Conservation (phyloP, 78 protist genomes). For the Dictyostelium capitatum region DNA sequence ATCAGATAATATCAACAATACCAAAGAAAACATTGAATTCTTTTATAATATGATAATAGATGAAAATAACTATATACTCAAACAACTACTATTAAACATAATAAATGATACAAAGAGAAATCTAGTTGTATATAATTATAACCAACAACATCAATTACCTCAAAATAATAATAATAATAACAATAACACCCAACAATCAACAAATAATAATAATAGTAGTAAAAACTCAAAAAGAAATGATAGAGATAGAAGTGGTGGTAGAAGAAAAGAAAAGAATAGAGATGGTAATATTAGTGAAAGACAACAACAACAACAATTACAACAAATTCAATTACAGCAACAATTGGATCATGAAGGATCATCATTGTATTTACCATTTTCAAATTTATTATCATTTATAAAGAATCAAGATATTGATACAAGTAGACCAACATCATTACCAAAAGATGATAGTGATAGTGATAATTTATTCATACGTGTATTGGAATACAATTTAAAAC, state of each 20-base stretch:
- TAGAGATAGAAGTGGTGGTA: constrained; percentile 2
- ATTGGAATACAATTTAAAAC: constrained; percentile 18
- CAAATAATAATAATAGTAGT: too few species aligned
- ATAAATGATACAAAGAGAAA: constrained; percentile 17
- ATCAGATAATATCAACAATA: constrained; percentile 3
- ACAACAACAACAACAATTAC: neutral
- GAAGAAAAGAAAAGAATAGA: neutral
- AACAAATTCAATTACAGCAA: neutral
- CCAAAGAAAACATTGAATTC: neutral
- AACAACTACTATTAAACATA: neutral
- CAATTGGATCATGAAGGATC: neutral
- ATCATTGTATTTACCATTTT: constrained; percentile 1
- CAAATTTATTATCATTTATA: constrained; percentile 15
- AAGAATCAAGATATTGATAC: neutral
- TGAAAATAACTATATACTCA: constrained; percentile 6
- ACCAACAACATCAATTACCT: constrained; percentile 3
- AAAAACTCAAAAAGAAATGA: constrained; percentile 1
- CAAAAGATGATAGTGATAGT: constrained; percentile 26
- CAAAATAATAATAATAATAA: neutral
- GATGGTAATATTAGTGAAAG: neutral
- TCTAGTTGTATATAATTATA: constrained; percentile 20
- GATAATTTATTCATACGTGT: constrained; percentile 40
- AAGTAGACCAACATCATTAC: constrained; percentile 20
- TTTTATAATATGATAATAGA: constrained; percentile 5
- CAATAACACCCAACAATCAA: constrained; percentile 7